These are phyloP conservation scores for Nannizziopsis barbatae DNA, from an alignment of 2,329 filamentous ascomycete genomes.

Conservation along the genomic window DNA sequence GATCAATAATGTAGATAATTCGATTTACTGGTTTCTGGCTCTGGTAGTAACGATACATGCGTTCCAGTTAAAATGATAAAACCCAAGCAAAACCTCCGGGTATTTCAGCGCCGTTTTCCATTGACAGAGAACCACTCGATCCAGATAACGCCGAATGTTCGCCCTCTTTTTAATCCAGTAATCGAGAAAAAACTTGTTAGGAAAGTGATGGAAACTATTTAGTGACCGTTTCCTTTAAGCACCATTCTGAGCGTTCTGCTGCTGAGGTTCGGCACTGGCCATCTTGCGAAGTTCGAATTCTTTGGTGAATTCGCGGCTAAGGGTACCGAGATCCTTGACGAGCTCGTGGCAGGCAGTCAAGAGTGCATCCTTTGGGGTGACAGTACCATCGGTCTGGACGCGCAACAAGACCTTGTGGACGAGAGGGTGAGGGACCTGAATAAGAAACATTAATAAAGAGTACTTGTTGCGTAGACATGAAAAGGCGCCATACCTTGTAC, in stretches of 20 bases:
- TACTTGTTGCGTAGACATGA: not conserved
- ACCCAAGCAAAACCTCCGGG: too few species aligned
- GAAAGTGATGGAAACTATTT: too few species aligned
- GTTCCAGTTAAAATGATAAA: too few species aligned
- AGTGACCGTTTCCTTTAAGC: constrained; percentile 6
- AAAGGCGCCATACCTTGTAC: constrained; percentile 58
- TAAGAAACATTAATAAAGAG: not conserved
- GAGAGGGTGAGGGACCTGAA: constrained; percentile 36
- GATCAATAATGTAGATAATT: too few species aligned
- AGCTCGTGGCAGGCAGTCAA: constrained; percentile 70
- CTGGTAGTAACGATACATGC: too few species aligned
- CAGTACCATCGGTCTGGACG: constrained; percentile 78
- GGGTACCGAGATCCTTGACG: constrained; percentile 64
- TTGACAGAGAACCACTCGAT: too few species aligned
- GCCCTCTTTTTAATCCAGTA: not conserved
- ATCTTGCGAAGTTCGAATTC: constrained; percentile 85
- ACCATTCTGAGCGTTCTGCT: constrained; percentile 24
- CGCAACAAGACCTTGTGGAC: constrained; percentile 56
- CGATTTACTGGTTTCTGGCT: too few species aligned
- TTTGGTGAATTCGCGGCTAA: constrained; percentile 82
- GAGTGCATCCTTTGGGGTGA: constrained; percentile 82
- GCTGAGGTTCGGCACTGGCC: constrained; percentile 52
- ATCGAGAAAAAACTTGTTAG: not conserved
- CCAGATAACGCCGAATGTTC: too few species aligned
- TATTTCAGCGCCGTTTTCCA: too few species aligned